Evolutionary conservation across 768 basidiomycete genomes (phyloP).

Genomic region (Suillus plorans): DNA sequence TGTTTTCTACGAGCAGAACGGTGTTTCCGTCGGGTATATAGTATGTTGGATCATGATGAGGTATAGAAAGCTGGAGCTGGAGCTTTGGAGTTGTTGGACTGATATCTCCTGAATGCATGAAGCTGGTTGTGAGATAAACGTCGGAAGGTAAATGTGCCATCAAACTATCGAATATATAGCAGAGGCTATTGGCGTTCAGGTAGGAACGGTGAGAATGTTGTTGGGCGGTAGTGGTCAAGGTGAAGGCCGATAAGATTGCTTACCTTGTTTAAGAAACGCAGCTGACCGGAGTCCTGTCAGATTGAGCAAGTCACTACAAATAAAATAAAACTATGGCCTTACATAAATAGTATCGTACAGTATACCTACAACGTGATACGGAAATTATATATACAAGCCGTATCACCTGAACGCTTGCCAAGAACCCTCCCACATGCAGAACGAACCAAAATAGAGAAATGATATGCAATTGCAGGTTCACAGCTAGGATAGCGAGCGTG

Average conservation of each 20-base stretch:
- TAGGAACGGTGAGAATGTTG: slow-evolving; percentile 12
- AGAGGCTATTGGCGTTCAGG: neutral
- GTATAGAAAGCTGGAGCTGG: slow-evolving; percentile 32
- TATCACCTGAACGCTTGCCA: slow-evolving; percentile 6
- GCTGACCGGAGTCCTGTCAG: neutral
- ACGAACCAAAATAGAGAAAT: slow-evolving; percentile 2
- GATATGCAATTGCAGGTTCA: slow-evolving; percentile 13
- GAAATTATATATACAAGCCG: slow-evolving; percentile 11
- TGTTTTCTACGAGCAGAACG: slow-evolving; percentile 43
- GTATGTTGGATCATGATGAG: slow-evolving; percentile 38
- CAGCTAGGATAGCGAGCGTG: slow-evolving; percentile 25
- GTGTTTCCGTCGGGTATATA: slow-evolving; percentile 42
- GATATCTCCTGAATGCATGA: slow-evolving; percentile 32
- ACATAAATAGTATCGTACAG: neutral
- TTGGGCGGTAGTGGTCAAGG: slow-evolving; percentile 11
- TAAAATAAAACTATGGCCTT: neutral
- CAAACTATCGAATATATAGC: slow-evolving; percentile 6
- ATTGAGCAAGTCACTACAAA: neutral
- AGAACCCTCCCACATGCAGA: neutral
- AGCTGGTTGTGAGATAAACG: slow-evolving; percentile 30
- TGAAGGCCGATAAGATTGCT: slow-evolving; percentile 11
- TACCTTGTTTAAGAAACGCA: neutral
- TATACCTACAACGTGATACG: slow-evolving; percentile 12
- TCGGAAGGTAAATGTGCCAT: slow-evolving; percentile 33
- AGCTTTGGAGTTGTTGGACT: slow-evolving; percentile 35